These are phyloP conservation scores for Nicotiana tomentosiformis DNA, from an alignment of 257 asterid species.

Conservation along the genomic window DNA sequence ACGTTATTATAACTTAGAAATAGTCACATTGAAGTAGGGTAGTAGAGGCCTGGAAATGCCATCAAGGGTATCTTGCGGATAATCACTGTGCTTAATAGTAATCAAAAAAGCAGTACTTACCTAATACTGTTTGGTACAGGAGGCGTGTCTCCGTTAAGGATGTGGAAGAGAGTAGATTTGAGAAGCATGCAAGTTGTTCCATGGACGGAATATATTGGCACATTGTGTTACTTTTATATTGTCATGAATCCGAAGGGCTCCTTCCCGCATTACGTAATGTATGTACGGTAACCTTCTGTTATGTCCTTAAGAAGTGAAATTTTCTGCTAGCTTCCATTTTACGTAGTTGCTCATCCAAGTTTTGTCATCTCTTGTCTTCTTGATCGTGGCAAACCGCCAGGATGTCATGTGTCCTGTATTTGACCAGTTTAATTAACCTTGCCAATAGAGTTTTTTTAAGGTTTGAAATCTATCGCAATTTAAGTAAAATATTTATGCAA, in stretches of 20 bases:
- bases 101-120: background rate
- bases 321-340: background rate
- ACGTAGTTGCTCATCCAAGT: too few species aligned
- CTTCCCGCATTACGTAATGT: background rate
- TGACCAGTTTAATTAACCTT: background rate
- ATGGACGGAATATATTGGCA: background rate
- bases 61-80: background rate
- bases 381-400: background rate
- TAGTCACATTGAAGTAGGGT: background rate
- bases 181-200: background rate
- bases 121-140: background rate
- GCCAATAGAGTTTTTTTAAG: background rate
- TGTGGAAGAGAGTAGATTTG: background rate
- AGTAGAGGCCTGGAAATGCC: background rate
- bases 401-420: background rate
- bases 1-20: background rate
- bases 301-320: background rate
- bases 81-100: background rate
- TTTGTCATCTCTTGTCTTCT: background rate
- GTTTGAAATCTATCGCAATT: too few species aligned
- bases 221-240: background rate
- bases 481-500: too few species aligned
- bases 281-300: background rate
- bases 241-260: background rate
- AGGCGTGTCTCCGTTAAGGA: background rate